Evolutionary conservation across 2,329 filamentous ascomycete genomes (phyloP).

Genomic region (Fusarium piperis): DNA sequence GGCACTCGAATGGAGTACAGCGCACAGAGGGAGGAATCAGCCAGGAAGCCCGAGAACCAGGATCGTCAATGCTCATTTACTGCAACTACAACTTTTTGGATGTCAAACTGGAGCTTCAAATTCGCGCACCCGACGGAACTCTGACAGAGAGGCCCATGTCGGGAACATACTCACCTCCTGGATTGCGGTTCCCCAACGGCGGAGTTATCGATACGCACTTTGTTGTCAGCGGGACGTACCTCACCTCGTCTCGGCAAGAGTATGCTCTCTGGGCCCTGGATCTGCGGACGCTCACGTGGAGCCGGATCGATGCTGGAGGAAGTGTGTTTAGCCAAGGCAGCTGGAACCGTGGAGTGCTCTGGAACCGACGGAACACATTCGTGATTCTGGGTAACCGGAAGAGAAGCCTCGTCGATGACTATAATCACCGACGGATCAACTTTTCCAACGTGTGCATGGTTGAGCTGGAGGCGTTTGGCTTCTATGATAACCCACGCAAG

Average conservation of each 20-base stretch:
- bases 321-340: constrained; percentile 96
- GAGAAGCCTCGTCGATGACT: constrained; percentile 93
- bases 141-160: constrained; percentile 91
- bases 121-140: constrained; percentile 84
- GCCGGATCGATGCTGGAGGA: constrained; percentile 92
- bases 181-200: constrained; percentile 93
- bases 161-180: constrained; percentile 86
- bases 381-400: constrained; percentile 95
- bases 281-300: constrained; percentile 88
- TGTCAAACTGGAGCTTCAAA: constrained; percentile 93
- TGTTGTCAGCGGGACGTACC: constrained; percentile 95
- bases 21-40: constrained; percentile 59
- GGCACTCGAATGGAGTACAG: constrained; percentile 54
- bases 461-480: constrained; percentile 94
- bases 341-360: constrained; percentile 95
- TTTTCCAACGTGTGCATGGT: constrained; percentile 98
- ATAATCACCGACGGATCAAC: constrained; percentile 97
- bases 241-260: constrained; percentile 97
- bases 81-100: constrained; percentile 99
- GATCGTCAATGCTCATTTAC: constrained; percentile 90
- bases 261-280: constrained; percentile 97
- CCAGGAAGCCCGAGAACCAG: constrained; percentile 64
- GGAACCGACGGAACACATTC: constrained; percentile 93
- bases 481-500: constrained; percentile 94
- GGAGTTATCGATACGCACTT: constrained; percentile 96